Evolutionary conservation across 345 rosid species (phyloP).

Genomic region (Rhodomyrtus tomentosa): DNA sequence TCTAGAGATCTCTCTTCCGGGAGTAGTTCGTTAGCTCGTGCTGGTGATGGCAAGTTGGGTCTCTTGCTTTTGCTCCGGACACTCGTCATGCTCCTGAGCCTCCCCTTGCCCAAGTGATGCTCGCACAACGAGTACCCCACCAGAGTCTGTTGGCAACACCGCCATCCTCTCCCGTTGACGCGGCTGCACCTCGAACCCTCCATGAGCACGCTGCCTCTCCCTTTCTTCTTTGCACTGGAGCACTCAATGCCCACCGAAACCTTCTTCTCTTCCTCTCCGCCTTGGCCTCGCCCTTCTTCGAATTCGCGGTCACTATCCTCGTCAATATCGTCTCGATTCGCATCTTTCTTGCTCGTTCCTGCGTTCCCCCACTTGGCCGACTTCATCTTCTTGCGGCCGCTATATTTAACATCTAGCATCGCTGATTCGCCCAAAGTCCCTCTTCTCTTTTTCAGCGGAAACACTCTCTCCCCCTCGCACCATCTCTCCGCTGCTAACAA

Average conservation of each 20-base stretch:
- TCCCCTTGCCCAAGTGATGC: slow-evolving; percentile 94
- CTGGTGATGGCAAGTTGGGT: background rate
- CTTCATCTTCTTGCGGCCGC: background rate
- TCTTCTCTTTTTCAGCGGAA: slow-evolving; percentile 59
- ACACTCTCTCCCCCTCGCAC: slow-evolving; percentile 33
- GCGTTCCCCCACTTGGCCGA: background rate
- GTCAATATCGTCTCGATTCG: background rate
- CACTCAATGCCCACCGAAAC: background rate
- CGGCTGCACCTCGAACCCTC: slow-evolving; percentile 94
- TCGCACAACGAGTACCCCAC: slow-evolving; percentile 92
- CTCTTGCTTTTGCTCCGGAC: slow-evolving; percentile 25
- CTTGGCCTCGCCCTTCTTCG: slow-evolving; percentile 20
- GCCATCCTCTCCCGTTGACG: slow-evolving; percentile 95
- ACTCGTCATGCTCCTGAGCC: slow-evolving; percentile 61
- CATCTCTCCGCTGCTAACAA: slow-evolving; percentile 19
- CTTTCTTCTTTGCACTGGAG: slow-evolving; percentile 17
- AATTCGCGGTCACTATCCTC: slow-evolving; percentile 2
- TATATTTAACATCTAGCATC: background rate
- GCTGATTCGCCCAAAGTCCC: background rate
- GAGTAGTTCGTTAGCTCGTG: background rate
- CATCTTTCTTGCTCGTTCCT: slow-evolving; percentile 5
- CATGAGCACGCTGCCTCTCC: slow-evolving; percentile 41
- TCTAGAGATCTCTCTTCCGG: background rate
- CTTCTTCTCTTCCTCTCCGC: slow-evolving; percentile 1
- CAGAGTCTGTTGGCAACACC: slow-evolving; percentile 89